Base-by-base conservation (phyloP, 164 flowering plant species). In the Malania oleifera region DNA sequence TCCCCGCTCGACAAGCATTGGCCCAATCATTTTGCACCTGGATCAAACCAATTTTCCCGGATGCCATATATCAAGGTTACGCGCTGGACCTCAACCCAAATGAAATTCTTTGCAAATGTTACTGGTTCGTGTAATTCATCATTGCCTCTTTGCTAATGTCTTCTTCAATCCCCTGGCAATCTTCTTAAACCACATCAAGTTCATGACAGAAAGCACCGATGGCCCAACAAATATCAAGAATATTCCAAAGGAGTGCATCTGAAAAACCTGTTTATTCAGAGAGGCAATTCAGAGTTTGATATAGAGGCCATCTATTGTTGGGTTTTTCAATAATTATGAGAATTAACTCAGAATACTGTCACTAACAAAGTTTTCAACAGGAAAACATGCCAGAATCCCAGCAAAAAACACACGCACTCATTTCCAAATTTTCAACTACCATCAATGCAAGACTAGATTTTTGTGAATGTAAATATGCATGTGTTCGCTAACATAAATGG, bases 181-280 rank as follows among this genome's bases (percentile, higher is more conserved):
- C 64, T 71, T 75, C 13, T 28, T 13, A 40, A 75, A 75, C 78
- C 78, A 75, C 51, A 71, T 56, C 68, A 71, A 40, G 55, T 75
- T 75, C 78, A 75, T 71, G 25, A 71, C 60, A 1, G 54, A 5
- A 4, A 75, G 66, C 28, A 44, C 66, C 8, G 37, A 1, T 28
- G 75, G 75, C 40, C 68, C 78, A 3, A 41, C 51, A 2, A 63
- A 45, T 22, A 68, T 71, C 41, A 75, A 22, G 1, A 64, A 0
- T 2, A 3, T 37, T 12, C 75, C 78, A 37, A 50, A 31, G 6
- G 5, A 24, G 20, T 57, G 68, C 71, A 71, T 26, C 57, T 61
- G 55, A 43, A 18, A 43, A 5, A 74, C 70, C 77, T 74, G 74
- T 22, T 25, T 37, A 0, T 5, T 0, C 0, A 24, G 51, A 13